Evolutionary conservation across 2,329 filamentous ascomycete genomes (phyloP).

Genomic region (Colletotrichum sp.): DNA sequence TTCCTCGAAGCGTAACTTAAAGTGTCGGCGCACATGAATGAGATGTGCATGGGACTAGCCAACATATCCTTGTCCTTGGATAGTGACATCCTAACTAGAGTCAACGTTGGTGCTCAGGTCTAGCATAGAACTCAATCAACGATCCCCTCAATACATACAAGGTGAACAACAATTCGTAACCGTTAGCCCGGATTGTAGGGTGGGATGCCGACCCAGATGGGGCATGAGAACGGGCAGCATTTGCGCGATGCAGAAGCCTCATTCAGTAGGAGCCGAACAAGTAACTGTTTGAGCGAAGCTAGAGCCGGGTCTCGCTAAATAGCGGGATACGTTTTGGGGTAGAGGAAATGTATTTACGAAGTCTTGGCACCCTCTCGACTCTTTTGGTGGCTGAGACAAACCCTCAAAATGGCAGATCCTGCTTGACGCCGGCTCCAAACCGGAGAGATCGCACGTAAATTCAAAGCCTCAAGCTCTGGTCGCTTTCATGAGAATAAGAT

Average conservation of each 20-base stretch:
- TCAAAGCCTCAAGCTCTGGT: not conserved
- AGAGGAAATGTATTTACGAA: not conserved
- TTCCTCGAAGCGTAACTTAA: not conserved
- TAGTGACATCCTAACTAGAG: not conserved
- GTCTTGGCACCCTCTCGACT: not conserved
- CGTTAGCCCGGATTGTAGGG: not conserved
- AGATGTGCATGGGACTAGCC: not conserved
- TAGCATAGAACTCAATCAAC: not conserved
- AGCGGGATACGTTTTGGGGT: not conserved
- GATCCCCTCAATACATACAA: not conserved
- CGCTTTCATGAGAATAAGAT: not conserved
- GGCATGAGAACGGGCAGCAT: not conserved
- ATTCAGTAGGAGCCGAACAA: not conserved
- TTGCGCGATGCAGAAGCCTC: not conserved
- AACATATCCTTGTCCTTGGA: not conserved
- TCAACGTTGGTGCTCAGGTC: not conserved
- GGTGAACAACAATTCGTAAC: not conserved
- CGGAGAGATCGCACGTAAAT: not conserved
- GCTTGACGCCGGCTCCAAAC: not conserved
- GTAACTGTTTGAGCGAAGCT: not conserved
- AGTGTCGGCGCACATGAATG: not conserved
- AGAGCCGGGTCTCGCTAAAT: not conserved
- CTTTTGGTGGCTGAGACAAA: not conserved
- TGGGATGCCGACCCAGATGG: not conserved
- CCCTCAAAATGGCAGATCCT: not conserved